Conservation (phyloP, 768 basidiomycete genomes). For the Mycena crocata region DNA sequence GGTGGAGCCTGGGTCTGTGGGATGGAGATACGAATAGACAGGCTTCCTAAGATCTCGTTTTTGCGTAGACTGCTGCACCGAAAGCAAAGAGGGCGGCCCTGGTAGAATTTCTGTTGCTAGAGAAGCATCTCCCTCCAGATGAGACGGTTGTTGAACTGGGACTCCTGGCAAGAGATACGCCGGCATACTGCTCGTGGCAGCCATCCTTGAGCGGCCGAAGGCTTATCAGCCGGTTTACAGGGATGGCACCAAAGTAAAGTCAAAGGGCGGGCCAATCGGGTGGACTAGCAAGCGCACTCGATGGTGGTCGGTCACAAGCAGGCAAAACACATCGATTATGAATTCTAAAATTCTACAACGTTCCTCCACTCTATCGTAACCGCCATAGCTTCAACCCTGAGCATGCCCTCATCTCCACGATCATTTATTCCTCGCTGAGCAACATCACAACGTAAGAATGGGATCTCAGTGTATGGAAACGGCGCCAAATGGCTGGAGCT, state of each 20-base stretch:
- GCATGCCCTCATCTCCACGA: not conserved
- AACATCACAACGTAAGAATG: no score
- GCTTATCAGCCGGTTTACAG: conserved; percentile 24
- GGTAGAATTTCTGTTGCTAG: conserved; percentile 93
- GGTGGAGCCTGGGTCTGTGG: conserved; percentile 89
- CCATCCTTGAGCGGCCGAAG: conserved; percentile 57
- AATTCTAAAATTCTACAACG: not conserved
- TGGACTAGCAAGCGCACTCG: not conserved
- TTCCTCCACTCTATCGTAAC: not conserved
- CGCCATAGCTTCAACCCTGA: not conserved
- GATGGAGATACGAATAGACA: conserved; percentile 82
- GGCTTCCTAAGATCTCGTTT: conserved; percentile 89
- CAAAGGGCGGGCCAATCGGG: conserved; percentile 23
- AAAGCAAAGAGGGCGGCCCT: conserved; percentile 82
- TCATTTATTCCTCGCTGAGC: no score
- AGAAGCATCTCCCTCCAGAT: conserved; percentile 84
- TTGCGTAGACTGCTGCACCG: conserved; percentile 75
- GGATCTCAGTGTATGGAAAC: no score
- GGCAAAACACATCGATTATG: conserved; percentile 19
- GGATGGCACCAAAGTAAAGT: conserved; percentile 23
- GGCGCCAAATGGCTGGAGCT: no score
- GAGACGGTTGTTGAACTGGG: conserved; percentile 78
- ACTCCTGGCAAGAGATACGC: conserved; percentile 81
- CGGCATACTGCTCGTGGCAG: conserved; percentile 78
- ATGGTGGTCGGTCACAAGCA: conserved; percentile 24